phyloP scores from a whole-genome alignment of 495 filamentous ascomycete species.

The Penicillium verhagenii region DNA sequence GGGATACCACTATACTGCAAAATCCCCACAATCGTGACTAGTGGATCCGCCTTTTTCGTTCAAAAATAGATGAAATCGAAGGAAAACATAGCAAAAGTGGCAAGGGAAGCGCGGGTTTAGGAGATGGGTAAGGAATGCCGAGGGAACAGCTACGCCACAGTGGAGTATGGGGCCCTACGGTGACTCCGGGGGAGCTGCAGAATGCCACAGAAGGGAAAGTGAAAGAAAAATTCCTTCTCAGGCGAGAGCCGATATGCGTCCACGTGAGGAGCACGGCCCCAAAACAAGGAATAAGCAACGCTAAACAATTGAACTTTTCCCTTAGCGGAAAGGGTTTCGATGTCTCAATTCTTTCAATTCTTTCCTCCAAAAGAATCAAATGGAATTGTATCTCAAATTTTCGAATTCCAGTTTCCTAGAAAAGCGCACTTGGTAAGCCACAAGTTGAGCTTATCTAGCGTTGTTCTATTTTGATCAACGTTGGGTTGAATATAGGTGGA shows the following conservation, averaged over 20 bases:
- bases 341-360: not conserved
- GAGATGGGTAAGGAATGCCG: not conserved
- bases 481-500: not conserved
- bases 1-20: constrained; percentile 3
- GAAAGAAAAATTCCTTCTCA: not conserved
- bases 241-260: not conserved
- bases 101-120: not conserved
- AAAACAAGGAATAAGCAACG: not conserved
- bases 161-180: not conserved
- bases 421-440: not conserved
- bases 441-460: not conserved
- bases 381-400: too few relatives aligned
- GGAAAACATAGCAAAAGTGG: not conserved
- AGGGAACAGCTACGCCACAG: not conserved
- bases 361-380: too few relatives aligned
- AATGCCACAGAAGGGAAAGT: not conserved
- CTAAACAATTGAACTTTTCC: not conserved
- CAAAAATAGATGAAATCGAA: not conserved
- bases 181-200: not conserved
- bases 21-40: not conserved
- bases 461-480: too few relatives aligned
- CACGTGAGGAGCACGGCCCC: not conserved
- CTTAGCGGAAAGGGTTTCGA: not conserved
- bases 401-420: not conserved
- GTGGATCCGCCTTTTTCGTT: not conserved